These are phyloP conservation scores for Pseudotsuga menziesii DNA, from an alignment of 75 land plant species.

Conservation along the genomic window DNA sequence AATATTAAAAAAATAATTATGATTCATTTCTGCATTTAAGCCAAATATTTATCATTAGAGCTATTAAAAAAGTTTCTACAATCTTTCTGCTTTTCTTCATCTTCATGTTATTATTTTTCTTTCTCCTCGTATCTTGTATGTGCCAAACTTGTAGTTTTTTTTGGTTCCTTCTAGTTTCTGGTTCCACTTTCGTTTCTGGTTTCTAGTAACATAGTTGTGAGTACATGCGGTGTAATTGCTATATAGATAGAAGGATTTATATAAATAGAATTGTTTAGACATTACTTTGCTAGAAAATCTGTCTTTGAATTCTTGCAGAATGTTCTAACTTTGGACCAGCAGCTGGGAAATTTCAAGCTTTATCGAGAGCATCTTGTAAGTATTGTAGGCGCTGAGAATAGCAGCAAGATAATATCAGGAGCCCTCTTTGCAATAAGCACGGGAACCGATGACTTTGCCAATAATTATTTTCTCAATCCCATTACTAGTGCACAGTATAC, in stretches of 20 bases:
- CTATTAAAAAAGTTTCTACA: too few relatives aligned
- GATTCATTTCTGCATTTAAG: too few relatives aligned
- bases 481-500: conserved; percentile 4
- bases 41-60: too few relatives aligned
- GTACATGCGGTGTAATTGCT: neutral
- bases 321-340: conserved; percentile 18
- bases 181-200: too few relatives aligned
- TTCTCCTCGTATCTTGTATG: too few relatives aligned
- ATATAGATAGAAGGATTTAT: neutral
- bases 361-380: conserved; percentile 12
- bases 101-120: too few relatives aligned
- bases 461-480: conserved; percentile 20
- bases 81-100: too few relatives aligned
- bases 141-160: too few relatives aligned
- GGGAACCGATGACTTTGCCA: conserved; percentile 40
- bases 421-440: conserved; percentile 26
- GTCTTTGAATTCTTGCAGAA: neutral
- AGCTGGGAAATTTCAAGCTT: conserved; percentile 27
- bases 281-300: neutral
- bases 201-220: too few relatives aligned
- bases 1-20: too few relatives aligned
- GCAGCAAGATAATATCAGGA: conserved; percentile 7
- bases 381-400: conserved; percentile 14
- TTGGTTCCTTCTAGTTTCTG: too few relatives aligned
- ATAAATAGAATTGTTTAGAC: neutral